Percentiles rank a stretch among this genome's conserved stretches.
phyloP scores from a whole-genome alignment of 164 flowering plant species.

The Chimonanthus praecox region DNA sequence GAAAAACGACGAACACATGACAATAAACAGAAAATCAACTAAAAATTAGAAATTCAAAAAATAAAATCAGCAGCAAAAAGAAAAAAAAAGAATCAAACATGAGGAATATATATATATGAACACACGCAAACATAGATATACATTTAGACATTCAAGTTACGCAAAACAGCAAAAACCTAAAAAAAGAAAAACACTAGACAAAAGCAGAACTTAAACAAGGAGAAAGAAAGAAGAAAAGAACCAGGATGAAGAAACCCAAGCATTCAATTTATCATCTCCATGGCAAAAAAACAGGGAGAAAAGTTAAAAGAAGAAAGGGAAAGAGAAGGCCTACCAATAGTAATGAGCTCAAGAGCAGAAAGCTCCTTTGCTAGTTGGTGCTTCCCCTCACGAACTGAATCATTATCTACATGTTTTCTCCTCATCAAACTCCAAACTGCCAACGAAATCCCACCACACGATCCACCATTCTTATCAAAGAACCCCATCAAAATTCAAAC shows the following conservation, averaged over 20 bases:
- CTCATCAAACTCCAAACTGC: slow-evolving; percentile 45
- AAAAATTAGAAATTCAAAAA: not conserved
- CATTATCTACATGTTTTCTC: slow-evolving; percentile 57
- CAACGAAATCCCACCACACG: slow-evolving; percentile 20
- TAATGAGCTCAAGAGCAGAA: slow-evolving; percentile 56
- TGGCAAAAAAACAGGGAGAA: not conserved
- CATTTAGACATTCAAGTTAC: not conserved
- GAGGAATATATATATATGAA: not conserved
- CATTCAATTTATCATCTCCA: not conserved
- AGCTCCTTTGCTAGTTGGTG: slow-evolving; percentile 57
- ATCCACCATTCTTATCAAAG: not conserved
- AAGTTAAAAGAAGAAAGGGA: not conserved
- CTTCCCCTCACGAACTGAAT: slow-evolving; percentile 34
- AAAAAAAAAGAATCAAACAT: not conserved
- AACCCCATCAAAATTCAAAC: slow-evolving; percentile 14
- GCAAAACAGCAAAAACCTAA: not conserved
- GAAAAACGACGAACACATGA: too few species aligned
- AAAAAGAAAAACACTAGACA: not conserved
- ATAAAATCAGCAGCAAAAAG: not conserved
- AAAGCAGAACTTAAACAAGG: not conserved
- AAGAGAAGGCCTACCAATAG: slow-evolving; percentile 43
- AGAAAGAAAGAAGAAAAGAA: not conserved
- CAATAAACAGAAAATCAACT: too few species aligned
- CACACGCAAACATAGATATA: not conserved
- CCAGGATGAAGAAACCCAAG: not conserved